Evolutionary conservation across 768 basidiomycete genomes (phyloP).

Genomic region (Lepiota venenata): DNA sequence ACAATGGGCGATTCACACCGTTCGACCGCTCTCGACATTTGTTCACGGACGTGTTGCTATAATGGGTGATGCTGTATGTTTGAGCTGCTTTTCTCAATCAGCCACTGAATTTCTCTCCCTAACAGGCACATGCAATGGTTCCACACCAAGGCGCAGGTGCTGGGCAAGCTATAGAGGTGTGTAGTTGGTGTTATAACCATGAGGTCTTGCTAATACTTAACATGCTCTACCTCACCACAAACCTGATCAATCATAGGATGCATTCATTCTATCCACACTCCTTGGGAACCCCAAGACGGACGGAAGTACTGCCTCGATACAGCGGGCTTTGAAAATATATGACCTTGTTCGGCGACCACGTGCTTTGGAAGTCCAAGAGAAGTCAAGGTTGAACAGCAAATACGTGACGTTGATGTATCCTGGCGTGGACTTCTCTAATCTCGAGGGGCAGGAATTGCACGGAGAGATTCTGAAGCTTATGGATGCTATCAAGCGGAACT

Average conservation of each 20-base stretch:
- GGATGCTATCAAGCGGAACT: slow-evolving; percentile 41
- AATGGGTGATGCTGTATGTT: slow-evolving; percentile 47
- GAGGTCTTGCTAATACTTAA: neutral
- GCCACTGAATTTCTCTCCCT: slow-evolving; percentile 4
- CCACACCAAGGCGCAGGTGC: slow-evolving; percentile 30
- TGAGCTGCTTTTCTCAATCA: neutral
- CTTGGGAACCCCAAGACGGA: slow-evolving; percentile 44
- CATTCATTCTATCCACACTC: slow-evolving; percentile 39
- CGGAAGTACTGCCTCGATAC: slow-evolving; percentile 30
- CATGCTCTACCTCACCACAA: neutral
- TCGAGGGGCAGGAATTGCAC: slow-evolving; percentile 25
- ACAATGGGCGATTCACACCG: slow-evolving; percentile 63
- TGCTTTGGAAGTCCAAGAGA: slow-evolving; percentile 32
- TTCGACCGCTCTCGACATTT: slow-evolving; percentile 47
- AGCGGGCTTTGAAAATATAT: slow-evolving; percentile 38
- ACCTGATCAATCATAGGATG: slow-evolving; percentile 36
- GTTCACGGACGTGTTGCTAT: slow-evolving; percentile 45
- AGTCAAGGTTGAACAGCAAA: slow-evolving; percentile 37
- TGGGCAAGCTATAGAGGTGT: slow-evolving; percentile 29
- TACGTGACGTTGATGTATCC: slow-evolving; percentile 36
- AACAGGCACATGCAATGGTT: slow-evolving; percentile 45
- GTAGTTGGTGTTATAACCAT: neutral
- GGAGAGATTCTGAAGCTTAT: slow-evolving; percentile 36
- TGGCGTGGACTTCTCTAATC: slow-evolving; percentile 25
- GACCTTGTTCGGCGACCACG: slow-evolving; percentile 49